phyloP scores from a whole-genome alignment of 2,329 filamentous ascomycete genomes.

The Penicillium hordei region DNA sequence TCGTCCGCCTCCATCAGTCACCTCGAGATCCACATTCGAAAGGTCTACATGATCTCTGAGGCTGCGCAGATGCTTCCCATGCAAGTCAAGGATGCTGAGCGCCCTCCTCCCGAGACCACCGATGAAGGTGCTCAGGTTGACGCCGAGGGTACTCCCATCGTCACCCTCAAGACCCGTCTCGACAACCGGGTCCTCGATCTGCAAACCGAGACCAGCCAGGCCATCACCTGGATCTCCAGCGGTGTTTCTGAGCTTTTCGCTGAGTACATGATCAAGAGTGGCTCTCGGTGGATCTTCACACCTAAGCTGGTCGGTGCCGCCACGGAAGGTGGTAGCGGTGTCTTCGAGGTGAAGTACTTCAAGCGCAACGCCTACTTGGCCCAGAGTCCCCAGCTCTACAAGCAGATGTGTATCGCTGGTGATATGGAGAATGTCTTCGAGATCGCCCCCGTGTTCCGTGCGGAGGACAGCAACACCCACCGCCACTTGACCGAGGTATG shows the following conservation, averaged over 20 bases:
- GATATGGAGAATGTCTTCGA: slow-evolving; percentile 65
- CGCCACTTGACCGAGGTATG: slow-evolving; percentile 63
- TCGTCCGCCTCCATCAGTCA: slow-evolving; percentile 79
- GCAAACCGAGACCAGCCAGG: slow-evolving; percentile 85
- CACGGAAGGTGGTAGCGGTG: slow-evolving; percentile 88
- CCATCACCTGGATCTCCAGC: slow-evolving; percentile 71
- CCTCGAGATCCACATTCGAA: slow-evolving; percentile 84
- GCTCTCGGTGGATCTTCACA: slow-evolving; percentile 82
- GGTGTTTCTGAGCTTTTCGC: slow-evolving; percentile 69
- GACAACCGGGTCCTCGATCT: slow-evolving; percentile 94
- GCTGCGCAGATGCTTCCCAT: slow-evolving; percentile 62
- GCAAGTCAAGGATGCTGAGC: slow-evolving; percentile 56
- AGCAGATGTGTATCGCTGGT: slow-evolving; percentile 67
- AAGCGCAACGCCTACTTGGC: slow-evolving; percentile 71
- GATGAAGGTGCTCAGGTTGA: slow-evolving; percentile 52
- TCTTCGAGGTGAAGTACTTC: slow-evolving; percentile 90
- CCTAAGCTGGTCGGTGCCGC: slow-evolving; percentile 87
- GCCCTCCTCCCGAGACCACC: slow-evolving; percentile 44
- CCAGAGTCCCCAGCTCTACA: slow-evolving; percentile 65
- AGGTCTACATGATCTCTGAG: slow-evolving; percentile 74
- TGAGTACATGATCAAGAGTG: slow-evolving; percentile 72
- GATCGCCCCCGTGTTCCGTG: slow-evolving; percentile 65
- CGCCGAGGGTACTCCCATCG: slow-evolving; percentile 62
- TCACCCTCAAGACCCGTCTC: slow-evolving; percentile 78
- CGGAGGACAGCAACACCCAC: slow-evolving; percentile 67